Conservation (phyloP, 345 rosid species). For the Noccaea bulbosa region DNA sequence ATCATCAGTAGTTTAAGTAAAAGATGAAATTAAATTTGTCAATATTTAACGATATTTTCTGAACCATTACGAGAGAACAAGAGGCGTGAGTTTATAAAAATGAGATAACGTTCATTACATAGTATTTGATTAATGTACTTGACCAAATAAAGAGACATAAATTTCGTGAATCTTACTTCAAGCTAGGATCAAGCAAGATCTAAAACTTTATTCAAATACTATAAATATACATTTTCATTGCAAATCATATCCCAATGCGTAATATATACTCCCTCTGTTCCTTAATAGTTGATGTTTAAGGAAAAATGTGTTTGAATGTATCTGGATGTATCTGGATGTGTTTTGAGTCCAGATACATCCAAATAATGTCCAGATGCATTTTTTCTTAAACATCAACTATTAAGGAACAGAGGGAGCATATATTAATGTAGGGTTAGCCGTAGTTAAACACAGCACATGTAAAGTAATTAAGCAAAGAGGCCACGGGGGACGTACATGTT, state of each 20-base stretch:
- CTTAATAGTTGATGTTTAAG: no score
- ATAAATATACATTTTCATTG: background rate
- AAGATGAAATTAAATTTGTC: no score
- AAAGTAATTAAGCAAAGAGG: conserved; percentile 28
- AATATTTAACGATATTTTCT: conserved; percentile 7
- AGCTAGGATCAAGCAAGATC: conserved; percentile 42
- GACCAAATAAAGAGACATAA: conserved; percentile 21
- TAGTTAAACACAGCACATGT: conserved; percentile 42
- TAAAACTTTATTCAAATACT: conserved; percentile 3
- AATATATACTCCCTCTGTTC: no score
- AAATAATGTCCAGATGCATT: no score
- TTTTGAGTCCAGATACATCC: no score
- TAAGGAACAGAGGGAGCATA: no score
- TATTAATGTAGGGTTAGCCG: conserved; percentile 37
- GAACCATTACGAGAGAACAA: conserved; percentile 26
- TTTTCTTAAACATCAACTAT: no score
- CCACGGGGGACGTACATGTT: conserved; percentile 30
- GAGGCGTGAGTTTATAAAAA: conserved; percentile 31
- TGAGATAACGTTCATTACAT: conserved; percentile 16
- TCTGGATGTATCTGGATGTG: no score
- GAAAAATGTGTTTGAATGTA: no score
- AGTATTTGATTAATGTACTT: conserved; percentile 6
- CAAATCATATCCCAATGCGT: conserved; percentile 34
- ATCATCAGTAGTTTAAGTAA: no score
- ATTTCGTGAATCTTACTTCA: conserved; percentile 26